These are phyloP conservation scores for Metschnikowia hibisci DNA, from an alignment of 805 yeast genomes.

Conservation along the genomic window DNA sequence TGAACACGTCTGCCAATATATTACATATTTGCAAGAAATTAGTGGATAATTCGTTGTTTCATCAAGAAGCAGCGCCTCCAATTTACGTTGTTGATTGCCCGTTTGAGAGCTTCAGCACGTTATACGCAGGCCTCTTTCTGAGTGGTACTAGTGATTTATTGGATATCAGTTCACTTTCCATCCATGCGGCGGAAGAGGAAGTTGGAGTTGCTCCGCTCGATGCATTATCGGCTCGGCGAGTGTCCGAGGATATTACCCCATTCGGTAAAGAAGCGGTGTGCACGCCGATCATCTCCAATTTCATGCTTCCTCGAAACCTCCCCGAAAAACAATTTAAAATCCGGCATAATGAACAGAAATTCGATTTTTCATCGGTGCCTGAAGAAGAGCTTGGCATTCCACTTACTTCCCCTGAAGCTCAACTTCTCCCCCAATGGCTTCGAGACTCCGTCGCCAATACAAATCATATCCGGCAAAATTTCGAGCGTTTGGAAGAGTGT, in stretches of 20 bases:
- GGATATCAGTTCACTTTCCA: conserved; percentile 7
- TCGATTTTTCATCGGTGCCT: conserved; percentile 11
- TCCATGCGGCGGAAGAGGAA: conserved; percentile 4
- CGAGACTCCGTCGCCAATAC: conserved; percentile 7
- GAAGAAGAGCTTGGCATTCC: conserved; percentile 8
- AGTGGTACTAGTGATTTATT: conserved; percentile 17
- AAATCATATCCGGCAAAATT: conserved; percentile 34
- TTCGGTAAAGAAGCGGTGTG: background rate
- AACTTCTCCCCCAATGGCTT: conserved; percentile 17
- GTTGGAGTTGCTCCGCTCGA: background rate
- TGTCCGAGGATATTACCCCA: background rate
- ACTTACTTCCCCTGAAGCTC: conserved; percentile 8
- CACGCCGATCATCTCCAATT: conserved; percentile 47
- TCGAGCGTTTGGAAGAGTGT: conserved; percentile 60
- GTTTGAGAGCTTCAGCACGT: conserved; percentile 32
- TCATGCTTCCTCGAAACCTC: conserved; percentile 44
- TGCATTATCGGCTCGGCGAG: background rate
- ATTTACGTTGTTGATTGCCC: conserved; percentile 43
- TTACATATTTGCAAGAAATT: conserved; percentile 49
- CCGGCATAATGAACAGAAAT: conserved; percentile 51
- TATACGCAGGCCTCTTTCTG: conserved; percentile 19
- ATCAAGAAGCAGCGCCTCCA: conserved; percentile 25
- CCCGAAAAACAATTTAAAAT: conserved; percentile 37
- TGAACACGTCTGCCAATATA: conserved; percentile 36
- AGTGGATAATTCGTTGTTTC: conserved; percentile 26